Conservation (phyloP, 2,329 filamentous ascomycete genomes). For the Diaporthe sp. region DNA sequence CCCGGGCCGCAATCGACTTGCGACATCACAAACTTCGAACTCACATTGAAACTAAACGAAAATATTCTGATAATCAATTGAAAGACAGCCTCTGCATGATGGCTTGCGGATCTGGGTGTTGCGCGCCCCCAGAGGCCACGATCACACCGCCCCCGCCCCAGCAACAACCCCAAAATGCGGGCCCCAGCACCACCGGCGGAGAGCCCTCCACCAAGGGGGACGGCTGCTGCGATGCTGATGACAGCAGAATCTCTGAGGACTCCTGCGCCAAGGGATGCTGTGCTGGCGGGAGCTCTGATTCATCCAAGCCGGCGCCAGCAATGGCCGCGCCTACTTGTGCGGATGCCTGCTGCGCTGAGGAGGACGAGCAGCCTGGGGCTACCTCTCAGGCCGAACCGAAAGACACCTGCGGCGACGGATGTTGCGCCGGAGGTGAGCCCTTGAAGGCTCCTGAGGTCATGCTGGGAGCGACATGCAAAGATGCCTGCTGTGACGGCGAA, state of each 20-base stretch:
- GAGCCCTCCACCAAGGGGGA: not conserved
- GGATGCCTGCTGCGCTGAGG: not conserved
- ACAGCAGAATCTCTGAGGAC: not conserved
- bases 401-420: not conserved
- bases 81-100: not conserved
- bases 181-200: not conserved
- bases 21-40: not conserved
- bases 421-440: not conserved
- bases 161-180: not conserved
- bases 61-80: not conserved
- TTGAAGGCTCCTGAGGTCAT: not conserved
- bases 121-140: not conserved
- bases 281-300: not conserved
- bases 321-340: not conserved
- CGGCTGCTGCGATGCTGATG: not conserved
- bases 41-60: not conserved
- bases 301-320: not conserved
- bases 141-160: not conserved
- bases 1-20: not conserved
- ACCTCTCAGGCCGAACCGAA: not conserved
- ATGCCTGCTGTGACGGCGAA: constrained; percentile 4
- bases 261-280: not conserved
- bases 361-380: not conserved
- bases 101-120: constrained; percentile 23
- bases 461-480: not conserved